Evolutionary conservation across 2,329 filamentous ascomycete genomes (phyloP).

Genomic region (Botryotinia narcissicola): DNA sequence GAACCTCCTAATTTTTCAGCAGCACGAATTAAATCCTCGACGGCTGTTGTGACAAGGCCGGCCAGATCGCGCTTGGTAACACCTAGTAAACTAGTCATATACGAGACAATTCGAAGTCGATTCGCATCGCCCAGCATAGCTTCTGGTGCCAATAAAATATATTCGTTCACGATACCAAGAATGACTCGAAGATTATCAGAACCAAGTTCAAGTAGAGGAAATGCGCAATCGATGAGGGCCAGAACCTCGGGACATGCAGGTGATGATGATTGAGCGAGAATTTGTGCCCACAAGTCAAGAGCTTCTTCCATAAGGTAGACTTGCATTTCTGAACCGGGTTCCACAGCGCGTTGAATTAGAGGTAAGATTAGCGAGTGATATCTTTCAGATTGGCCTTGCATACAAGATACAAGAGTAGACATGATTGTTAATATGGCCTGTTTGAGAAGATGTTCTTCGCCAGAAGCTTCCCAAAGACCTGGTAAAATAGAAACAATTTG

Average conservation of each 20-base stretch:
- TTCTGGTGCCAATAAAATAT: slow-evolving; percentile 68
- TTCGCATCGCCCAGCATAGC: slow-evolving; percentile 59
- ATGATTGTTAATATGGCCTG: slow-evolving; percentile 87
- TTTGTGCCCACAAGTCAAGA: slow-evolving; percentile 80
- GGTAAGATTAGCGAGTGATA: slow-evolving; percentile 82
- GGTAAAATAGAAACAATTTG: slow-evolving; percentile 79
- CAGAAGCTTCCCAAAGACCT: slow-evolving; percentile 78
- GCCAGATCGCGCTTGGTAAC: slow-evolving; percentile 57
- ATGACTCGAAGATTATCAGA: slow-evolving; percentile 61
- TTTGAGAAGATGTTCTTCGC: slow-evolving; percentile 82
- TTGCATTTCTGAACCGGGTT: slow-evolving; percentile 70
- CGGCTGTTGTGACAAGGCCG: slow-evolving; percentile 56
- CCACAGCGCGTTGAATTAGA: slow-evolving; percentile 75
- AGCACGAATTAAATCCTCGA: slow-evolving; percentile 63
- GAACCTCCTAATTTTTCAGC: slow-evolving; percentile 61
- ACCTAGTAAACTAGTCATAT: slow-evolving; percentile 50
- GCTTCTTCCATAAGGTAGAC: slow-evolving; percentile 89
- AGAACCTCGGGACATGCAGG: slow-evolving; percentile 62
- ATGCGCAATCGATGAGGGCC: slow-evolving; percentile 58
- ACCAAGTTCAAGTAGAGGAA: slow-evolving; percentile 65
- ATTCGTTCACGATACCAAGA: slow-evolving; percentile 65
- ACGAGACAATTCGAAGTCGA: slow-evolving; percentile 50
- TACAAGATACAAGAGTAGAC: slow-evolving; percentile 77
- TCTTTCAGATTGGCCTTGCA: slow-evolving; percentile 72
- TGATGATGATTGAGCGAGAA: slow-evolving; percentile 64